Percentiles rank a stretch among this genome's conserved stretches.
These are phyloP conservation scores for Fusarium solani-melongenae DNA, from an alignment of 2,329 filamentous ascomycete genomes.

Conservation along the genomic window DNA sequence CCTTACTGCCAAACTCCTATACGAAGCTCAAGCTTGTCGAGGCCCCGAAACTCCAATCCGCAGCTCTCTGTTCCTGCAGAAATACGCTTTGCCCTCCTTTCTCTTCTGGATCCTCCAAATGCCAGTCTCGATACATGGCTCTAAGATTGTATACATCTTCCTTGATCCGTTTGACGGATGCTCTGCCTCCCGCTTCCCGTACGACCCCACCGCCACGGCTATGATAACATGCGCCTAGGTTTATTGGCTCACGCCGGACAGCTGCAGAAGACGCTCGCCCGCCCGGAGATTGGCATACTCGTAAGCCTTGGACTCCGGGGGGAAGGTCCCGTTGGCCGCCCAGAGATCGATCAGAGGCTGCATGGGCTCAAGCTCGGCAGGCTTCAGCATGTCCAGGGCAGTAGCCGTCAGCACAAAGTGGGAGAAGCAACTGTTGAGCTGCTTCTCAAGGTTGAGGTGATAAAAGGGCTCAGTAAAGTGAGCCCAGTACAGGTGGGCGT, in stretches of 20 bases:
- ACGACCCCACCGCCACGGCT: conserved; percentile 19
- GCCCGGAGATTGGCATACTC: conserved; percentile 71
- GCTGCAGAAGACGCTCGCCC: conserved; percentile 68
- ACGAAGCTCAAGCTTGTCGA: conserved; percentile 20
- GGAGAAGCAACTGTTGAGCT: conserved; percentile 88
- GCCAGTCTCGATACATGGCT: conserved; percentile 28
- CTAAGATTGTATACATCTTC: conserved; percentile 35
- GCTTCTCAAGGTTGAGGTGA: conserved; percentile 82
- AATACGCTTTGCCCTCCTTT: conserved; percentile 27
- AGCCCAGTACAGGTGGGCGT: conserved; percentile 97
- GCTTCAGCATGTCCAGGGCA: conserved; percentile 84
- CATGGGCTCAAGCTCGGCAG: conserved; percentile 95
- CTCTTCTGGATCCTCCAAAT: conserved; percentile 9
- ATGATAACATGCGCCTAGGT: conserved; percentile 5
- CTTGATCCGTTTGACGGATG: conserved; percentile 15
- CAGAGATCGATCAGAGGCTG: conserved; percentile 93
- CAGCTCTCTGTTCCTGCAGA: conserved; percentile 36
- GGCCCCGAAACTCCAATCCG: conserved; percentile 38
- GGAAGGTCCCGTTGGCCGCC: conserved; percentile 89
- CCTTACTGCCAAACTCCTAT: conserved; percentile 26
- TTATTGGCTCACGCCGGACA: conserved; percentile 51
- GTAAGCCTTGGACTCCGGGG: conserved; percentile 76
- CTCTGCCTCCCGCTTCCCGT: conserved; percentile 19
- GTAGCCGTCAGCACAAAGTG: conserved; percentile 86
- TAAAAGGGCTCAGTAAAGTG: conserved; percentile 90